phyloP scores from a whole-genome alignment of 2,329 filamentous ascomycete genomes.

The Penicillium verrucosum region DNA sequence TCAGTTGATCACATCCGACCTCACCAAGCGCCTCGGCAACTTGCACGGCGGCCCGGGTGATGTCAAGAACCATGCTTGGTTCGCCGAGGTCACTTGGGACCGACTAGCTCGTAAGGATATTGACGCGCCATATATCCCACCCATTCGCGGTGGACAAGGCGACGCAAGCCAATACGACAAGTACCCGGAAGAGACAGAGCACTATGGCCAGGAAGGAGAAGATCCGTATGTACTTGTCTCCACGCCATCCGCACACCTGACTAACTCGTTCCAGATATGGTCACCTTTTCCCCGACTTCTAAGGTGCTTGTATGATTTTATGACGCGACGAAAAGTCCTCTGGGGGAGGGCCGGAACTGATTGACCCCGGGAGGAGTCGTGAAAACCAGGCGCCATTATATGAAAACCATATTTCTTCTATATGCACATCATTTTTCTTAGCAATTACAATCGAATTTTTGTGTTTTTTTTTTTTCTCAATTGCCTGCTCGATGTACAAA shows the following conservation, averaged over 20 bases:
- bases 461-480: constrained; percentile 13
- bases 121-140: constrained; percentile 94
- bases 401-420: constrained; percentile 13
- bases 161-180: constrained; percentile 98
- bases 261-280: constrained; percentile 55
- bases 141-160: constrained; percentile 86
- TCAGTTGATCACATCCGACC: constrained; percentile 86
- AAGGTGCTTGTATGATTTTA: constrained; percentile 37
- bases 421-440: constrained; percentile 18
- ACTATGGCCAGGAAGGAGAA: constrained; percentile 73
- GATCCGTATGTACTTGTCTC: constrained; percentile 70
- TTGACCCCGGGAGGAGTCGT: constrained; percentile 17
- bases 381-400: constrained; percentile 19
- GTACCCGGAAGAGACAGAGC: constrained; percentile 94
- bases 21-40: constrained; percentile 94
- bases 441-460: constrained; percentile 23
- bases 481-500: constrained; percentile 17
- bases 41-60: constrained; percentile 85
- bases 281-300: constrained; percentile 74
- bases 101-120: constrained; percentile 92
- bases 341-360: constrained; percentile 17
- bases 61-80: constrained; percentile 95
- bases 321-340: constrained; percentile 31
- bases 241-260: background rate
- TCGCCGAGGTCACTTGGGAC: constrained; percentile 97